Percentiles rank a stretch among this genome's conserved stretches.
Conservation (phyloP, 1,139 yeast species). For the Suhomyces anneliseae region DNA sequence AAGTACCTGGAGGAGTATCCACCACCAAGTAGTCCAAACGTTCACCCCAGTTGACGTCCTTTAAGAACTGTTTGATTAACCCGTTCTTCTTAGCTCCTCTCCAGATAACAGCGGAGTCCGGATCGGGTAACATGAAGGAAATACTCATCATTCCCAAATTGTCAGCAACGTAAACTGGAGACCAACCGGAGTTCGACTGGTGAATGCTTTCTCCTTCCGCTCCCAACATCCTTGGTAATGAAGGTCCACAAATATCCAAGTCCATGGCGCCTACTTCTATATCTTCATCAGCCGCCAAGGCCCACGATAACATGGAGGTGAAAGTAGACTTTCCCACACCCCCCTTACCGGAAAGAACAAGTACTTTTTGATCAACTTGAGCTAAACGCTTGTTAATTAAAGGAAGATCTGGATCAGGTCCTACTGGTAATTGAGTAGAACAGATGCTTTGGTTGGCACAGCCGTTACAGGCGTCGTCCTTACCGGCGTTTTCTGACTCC, state of each 20-base stretch:
- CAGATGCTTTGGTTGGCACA: slow-evolving; percentile 94
- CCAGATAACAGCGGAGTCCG: slow-evolving; percentile 95
- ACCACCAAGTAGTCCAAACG: slow-evolving; percentile 79
- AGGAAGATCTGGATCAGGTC: slow-evolving; percentile 94
- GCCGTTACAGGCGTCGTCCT: slow-evolving; percentile 89
- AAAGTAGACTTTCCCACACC: slow-evolving; percentile 98
- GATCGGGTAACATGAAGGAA: slow-evolving; percentile 91
- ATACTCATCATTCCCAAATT: slow-evolving; percentile 95
- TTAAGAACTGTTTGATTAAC: slow-evolving; percentile 86
- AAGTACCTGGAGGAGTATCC: slow-evolving; percentile 98
- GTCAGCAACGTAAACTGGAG: slow-evolving; percentile 94
- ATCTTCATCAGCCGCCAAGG: slow-evolving; percentile 84
- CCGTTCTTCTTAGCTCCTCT: slow-evolving; percentile 95
- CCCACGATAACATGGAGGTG: slow-evolving; percentile 94
- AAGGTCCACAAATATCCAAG: slow-evolving; percentile 96
- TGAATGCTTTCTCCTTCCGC: slow-evolving; percentile 86
- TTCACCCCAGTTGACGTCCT: slow-evolving; percentile 96
- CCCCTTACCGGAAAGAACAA: slow-evolving; percentile 93
- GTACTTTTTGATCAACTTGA: slow-evolving; percentile 74
- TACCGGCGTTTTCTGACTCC: slow-evolving; percentile 89
- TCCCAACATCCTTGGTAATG: slow-evolving; percentile 92
- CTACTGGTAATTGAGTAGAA: slow-evolving; percentile 77
- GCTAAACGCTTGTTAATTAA: slow-evolving; percentile 67
- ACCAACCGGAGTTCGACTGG: slow-evolving; percentile 90
- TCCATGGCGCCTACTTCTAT: slow-evolving; percentile 96